A percentile compares a stretch with the other conserved stretches of the same genome.
These are phyloP conservation scores for Jackrogersella minutella DNA, from an alignment of 495 filamentous ascomycete species.

Conservation along the genomic window DNA sequence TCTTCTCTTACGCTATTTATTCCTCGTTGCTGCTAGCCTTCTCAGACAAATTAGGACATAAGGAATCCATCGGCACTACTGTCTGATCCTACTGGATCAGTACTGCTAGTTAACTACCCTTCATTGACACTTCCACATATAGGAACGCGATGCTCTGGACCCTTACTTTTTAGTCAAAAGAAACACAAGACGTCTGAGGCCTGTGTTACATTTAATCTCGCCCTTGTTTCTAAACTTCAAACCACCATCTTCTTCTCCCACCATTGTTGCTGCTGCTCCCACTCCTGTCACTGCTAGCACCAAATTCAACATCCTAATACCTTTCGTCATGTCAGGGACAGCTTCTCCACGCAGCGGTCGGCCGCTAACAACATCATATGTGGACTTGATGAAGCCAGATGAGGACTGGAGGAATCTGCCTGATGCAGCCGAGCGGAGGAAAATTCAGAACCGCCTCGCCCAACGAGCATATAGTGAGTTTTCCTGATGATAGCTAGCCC, in stretches of 20 bases:
- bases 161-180: conserved; percentile 17
- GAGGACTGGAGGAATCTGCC: conserved; percentile 48
- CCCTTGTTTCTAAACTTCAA: conserved; percentile 5
- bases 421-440: conserved; percentile 48
- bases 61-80: conserved; percentile 42
- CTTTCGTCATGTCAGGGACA: conserved; percentile 38
- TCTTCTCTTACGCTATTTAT: conserved; percentile 38
- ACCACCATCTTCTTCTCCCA: neutral
- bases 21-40: conserved; percentile 30
- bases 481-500: neutral
- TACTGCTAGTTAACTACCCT: conserved; percentile 32
- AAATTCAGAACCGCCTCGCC: conserved; percentile 52
- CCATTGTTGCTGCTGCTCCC: neutral
- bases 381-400: conserved; percentile 47
- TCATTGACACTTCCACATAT: conserved; percentile 19
- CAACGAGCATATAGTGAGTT: conserved; percentile 51
- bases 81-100: conserved; percentile 41
- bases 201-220: conserved; percentile 37
- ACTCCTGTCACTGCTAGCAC: neutral
- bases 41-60: conserved; percentile 39
- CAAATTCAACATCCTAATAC: neutral
- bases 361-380: conserved; percentile 47
- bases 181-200: conserved; percentile 26
- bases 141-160: conserved; percentile 14
- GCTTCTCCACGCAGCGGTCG: conserved; percentile 47